Evolutionary conservation across 495 filamentous ascomycete species (phyloP).

Genomic region (Hypoxylon rickii): DNA sequence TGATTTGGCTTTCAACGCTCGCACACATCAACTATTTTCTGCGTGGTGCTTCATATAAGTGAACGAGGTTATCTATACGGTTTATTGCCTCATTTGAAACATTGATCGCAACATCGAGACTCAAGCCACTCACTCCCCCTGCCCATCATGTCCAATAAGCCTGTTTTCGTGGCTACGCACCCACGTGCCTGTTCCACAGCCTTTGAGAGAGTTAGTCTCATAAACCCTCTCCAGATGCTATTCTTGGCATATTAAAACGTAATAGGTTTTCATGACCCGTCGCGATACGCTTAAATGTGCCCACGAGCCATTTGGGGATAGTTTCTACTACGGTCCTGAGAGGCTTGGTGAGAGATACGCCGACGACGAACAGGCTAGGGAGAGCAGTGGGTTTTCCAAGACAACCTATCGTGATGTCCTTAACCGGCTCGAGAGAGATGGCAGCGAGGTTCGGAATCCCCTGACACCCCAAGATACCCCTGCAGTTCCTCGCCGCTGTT

Average conservation of each 20-base stretch:
- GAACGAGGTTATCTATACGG: constrained; percentile 5
- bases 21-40: constrained; percentile 35
- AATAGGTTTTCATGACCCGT: constrained; percentile 93
- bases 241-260: background rate
- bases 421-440: constrained; percentile 68
- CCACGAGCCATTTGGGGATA: constrained; percentile 96
- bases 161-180: constrained; percentile 92
- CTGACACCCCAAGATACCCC: constrained; percentile 4
- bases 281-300: constrained; percentile 76
- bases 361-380: constrained; percentile 68
- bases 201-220: constrained; percentile 78
- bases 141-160: constrained; percentile 69
- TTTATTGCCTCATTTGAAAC: constrained; percentile 14
- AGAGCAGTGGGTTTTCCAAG: constrained; percentile 73
- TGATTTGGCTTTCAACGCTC: constrained; percentile 19
- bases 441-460: constrained; percentile 53
- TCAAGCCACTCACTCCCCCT: background rate
- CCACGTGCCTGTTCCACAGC: constrained; percentile 93
- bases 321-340: constrained; percentile 94
- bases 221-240: constrained; percentile 1
- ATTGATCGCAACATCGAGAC: constrained; percentile 35
- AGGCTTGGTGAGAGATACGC: constrained; percentile 76
- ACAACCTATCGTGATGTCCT: constrained; percentile 79
- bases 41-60: constrained; percentile 35
- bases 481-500: background rate